Evolutionary conservation across 208 protist genomes (phyloP).

Genomic region (Acanthamoeba royreba): DNA sequence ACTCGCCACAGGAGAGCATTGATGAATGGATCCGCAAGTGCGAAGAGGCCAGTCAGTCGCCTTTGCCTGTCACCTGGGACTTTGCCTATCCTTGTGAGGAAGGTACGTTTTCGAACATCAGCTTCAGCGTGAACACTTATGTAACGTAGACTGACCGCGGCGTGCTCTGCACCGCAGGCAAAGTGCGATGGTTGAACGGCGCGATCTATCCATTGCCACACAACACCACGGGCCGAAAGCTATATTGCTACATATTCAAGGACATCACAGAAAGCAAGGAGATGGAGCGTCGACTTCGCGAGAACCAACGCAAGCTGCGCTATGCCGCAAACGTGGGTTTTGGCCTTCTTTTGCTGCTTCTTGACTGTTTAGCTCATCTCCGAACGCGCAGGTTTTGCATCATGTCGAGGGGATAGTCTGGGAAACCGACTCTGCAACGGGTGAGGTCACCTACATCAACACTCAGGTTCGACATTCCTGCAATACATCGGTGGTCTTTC

Average conservation of each 20-base stretch:
- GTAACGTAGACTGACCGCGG: too few species aligned
- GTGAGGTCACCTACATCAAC: neutral
- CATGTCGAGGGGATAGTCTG: constrained; percentile 9
- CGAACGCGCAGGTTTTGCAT: neutral
- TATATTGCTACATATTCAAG: neutral
- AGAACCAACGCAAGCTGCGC: neutral
- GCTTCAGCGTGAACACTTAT: too few species aligned
- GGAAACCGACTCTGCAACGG: neutral
- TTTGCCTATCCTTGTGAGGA: neutral
- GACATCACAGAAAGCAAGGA: neutral
- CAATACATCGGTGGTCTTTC: neutral
- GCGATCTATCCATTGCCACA: neutral
- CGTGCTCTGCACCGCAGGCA: too few species aligned
- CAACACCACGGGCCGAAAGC: neutral
- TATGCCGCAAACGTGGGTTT: neutral
- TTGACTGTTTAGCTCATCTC: neutral
- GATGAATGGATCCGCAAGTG: constrained; percentile 6
- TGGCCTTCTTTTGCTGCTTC: neutral
- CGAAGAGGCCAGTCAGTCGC: neutral
- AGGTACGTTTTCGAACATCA: neutral
- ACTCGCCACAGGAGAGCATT: neutral
- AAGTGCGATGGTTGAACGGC: neutral
- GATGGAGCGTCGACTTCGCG: neutral
- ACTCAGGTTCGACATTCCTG: neutral
- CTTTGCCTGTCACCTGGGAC: neutral